Conservation (phyloP, 176 grass and related monocot species). For the Aechmea fasciata region DNA sequence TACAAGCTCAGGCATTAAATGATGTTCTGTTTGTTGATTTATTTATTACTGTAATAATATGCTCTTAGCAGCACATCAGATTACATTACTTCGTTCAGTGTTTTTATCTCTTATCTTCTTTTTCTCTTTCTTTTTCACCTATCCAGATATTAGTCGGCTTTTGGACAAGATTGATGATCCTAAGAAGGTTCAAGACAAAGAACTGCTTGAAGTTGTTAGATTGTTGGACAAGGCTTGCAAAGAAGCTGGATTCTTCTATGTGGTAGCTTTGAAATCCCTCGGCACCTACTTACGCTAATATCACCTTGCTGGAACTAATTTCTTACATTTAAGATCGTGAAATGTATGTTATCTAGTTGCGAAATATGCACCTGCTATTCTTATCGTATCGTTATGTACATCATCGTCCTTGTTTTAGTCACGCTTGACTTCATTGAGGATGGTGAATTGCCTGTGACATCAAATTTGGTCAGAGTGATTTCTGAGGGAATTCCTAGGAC, state of each 20-base stretch:
- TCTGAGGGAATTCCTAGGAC: too few species aligned
- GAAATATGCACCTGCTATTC: neutral
- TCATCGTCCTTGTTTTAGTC: neutral
- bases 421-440: neutral
- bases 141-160: constrained; percentile 55
- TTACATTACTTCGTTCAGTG: neutral
- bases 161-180: constrained; percentile 77
- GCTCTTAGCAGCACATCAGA: too few species aligned
- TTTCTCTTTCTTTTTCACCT: neutral
- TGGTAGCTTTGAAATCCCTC: constrained; percentile 41
- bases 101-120: neutral
- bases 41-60: too few species aligned
- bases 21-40: too few species aligned
- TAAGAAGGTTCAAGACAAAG: constrained; percentile 23
- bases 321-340: neutral
- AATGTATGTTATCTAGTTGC: neutral
- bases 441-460: too few species aligned
- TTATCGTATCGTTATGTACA: neutral
- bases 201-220: constrained; percentile 42
- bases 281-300: neutral
- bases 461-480: too few species aligned
- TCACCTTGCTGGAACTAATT: neutral
- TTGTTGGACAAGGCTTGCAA: constrained; percentile 62
- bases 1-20: too few species aligned
- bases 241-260: constrained; percentile 89